Conservation (phyloP, 1,284 basidiomycete genomes). For the Ceratobasidium sp. region DNA sequence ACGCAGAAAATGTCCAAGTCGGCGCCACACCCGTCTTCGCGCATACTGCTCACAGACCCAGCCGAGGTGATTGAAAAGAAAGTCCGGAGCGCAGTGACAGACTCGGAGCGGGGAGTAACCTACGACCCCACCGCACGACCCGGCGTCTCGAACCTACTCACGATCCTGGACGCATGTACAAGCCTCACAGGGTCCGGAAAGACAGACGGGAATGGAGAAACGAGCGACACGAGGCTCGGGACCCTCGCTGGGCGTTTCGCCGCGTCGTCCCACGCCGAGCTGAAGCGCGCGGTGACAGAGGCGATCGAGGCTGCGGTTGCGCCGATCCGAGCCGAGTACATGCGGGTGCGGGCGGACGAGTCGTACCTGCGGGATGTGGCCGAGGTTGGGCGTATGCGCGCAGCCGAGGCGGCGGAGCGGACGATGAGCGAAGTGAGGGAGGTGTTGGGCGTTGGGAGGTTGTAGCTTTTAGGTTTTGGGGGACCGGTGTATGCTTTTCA, state of each 20-base stretch:
- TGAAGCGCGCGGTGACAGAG: conserved; percentile 81
- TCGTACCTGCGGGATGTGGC: conserved; percentile 74
- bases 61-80: conserved; percentile 72
- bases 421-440: conserved; percentile 62
- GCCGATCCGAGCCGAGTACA: conserved; percentile 76
- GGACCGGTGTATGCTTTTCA: conserved; percentile 18
- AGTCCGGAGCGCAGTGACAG: conserved; percentile 85
- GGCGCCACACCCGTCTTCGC: conserved; percentile 78
- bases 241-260: conserved; percentile 64
- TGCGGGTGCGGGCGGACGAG: conserved; percentile 69
- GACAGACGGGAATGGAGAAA: conserved; percentile 16
- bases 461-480: not conserved
- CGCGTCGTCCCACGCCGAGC: conserved; percentile 68
- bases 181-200: conserved; percentile 21
- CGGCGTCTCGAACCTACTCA: conserved; percentile 85
- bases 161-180: conserved; percentile 75
- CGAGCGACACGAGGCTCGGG: conserved; percentile 49
- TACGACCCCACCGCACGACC: conserved; percentile 83
- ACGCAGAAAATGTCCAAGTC: conserved; percentile 96
- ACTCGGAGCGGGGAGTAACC: conserved; percentile 75
- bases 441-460: conserved; percentile 31
- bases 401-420: conserved; percentile 66
- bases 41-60: conserved; percentile 87
- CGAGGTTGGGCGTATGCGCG: conserved; percentile 70
- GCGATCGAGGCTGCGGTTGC: conserved; percentile 77